Percentiles rank a stretch among this genome's conserved stretches.
These are phyloP conservation scores for Mycosarcoma maydis DNA, from an alignment of 1,284 basidiomycete genomes.

Conservation along the genomic window DNA sequence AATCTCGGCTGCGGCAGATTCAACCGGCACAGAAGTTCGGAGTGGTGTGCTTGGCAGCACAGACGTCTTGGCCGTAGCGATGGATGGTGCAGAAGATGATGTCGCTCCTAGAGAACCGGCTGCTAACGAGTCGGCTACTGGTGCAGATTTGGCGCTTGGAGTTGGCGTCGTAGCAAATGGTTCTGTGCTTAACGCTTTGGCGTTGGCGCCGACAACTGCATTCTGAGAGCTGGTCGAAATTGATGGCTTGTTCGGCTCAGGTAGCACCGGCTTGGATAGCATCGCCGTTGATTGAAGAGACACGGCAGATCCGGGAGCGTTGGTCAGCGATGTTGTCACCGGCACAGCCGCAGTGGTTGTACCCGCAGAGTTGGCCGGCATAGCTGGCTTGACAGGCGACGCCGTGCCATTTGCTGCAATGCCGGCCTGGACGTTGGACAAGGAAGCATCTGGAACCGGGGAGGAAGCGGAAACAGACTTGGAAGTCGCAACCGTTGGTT, in stretches of 20 bases:
- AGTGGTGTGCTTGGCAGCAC: slow-evolving; percentile 29
- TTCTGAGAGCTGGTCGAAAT: slow-evolving; percentile 15
- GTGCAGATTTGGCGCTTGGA: not conserved
- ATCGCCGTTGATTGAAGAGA: slow-evolving; percentile 24
- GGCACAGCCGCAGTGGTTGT: not conserved
- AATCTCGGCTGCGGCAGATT: not conserved
- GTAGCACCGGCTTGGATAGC: slow-evolving; percentile 36
- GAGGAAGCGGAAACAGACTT: slow-evolving; percentile 5
- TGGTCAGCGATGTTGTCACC: slow-evolving; percentile 20
- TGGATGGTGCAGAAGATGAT: slow-evolving; percentile 1
- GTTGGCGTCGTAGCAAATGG: not conserved
- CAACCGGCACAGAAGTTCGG: slow-evolving; percentile 12
- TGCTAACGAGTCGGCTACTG: not conserved
- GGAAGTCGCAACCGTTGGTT: slow-evolving; percentile 2
- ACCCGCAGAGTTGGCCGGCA: not conserved
- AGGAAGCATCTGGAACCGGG: not conserved
- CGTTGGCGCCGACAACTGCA: slow-evolving; percentile 6
- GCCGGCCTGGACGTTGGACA: not conserved
- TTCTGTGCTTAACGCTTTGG: not conserved
- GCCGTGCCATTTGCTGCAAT: slow-evolving; percentile 10
- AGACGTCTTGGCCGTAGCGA: slow-evolving; percentile 9
- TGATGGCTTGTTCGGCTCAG: slow-evolving; percentile 31
- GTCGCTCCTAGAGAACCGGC: not conserved
- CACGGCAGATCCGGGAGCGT: slow-evolving; percentile 19
- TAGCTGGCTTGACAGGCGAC: slow-evolving; percentile 11